Conservation (phyloP, 257 asterid species). For the Parsonsia alboflavescens region DNA sequence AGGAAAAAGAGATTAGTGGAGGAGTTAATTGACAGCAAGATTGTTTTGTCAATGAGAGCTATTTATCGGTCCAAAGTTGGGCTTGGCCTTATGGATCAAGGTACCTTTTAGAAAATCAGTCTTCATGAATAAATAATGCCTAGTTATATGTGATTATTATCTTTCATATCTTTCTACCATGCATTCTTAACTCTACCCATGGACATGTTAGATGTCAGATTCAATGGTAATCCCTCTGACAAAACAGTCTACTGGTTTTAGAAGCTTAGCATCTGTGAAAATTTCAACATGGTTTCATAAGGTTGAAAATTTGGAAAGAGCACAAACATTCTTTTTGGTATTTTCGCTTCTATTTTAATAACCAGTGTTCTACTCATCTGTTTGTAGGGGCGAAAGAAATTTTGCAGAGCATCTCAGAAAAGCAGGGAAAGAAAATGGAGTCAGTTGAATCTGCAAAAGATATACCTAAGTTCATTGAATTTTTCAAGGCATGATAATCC, state of each 20-base stretch:
- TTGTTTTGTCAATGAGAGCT: conserved; percentile 92
- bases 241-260: background rate
- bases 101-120: conserved; percentile 31
- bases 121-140: background rate
- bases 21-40: conserved; percentile 91
- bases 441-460: conserved; percentile 74
- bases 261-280: background rate
- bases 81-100: conserved; percentile 90
- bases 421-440: conserved; percentile 95
- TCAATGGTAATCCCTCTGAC: background rate
- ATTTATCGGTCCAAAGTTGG: conserved; percentile 91
- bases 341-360: background rate
- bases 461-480: conserved; percentile 61
- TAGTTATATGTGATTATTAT: background rate
- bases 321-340: background rate
- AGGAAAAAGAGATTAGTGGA: conserved; percentile 84
- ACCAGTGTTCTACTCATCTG: conserved; percentile 19
- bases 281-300: background rate
- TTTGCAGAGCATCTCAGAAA: conserved; percentile 85
- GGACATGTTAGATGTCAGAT: conserved; percentile 1
- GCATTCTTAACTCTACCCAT: background rate
- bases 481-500: conserved; percentile 31
- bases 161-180: background rate
- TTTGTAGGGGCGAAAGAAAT: conserved; percentile 89
- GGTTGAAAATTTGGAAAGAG: background rate